These are phyloP conservation scores for Gracilaria caudata DNA, from an alignment of 23 red algal species.

Conservation along the genomic window DNA sequence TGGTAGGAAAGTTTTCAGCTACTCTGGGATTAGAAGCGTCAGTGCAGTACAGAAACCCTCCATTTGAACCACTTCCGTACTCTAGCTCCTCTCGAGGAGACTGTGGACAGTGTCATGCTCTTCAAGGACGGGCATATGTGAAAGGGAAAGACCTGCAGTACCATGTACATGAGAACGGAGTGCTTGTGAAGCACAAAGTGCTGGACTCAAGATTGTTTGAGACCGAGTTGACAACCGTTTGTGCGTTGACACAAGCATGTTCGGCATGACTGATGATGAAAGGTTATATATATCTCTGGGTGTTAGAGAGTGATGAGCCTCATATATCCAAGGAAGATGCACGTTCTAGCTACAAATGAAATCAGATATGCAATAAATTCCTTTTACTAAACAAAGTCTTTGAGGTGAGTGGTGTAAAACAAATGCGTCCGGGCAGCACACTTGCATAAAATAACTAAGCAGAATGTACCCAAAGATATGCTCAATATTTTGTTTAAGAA, in stretches of 20 bases:
- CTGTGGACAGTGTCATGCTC: constrained; percentile 2
- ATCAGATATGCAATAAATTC: too few relatives aligned
- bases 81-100: neutral
- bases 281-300: too few relatives aligned
- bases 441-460: too few relatives aligned
- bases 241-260: neutral
- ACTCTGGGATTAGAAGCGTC: constrained; percentile 19
- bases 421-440: too few relatives aligned
- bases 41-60: neutral
- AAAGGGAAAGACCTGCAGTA: constrained; percentile 21
- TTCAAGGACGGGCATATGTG: constrained; percentile 15
- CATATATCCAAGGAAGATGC: too few relatives aligned
- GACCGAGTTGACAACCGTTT: constrained; percentile 8
- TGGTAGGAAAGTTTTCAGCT: neutral
- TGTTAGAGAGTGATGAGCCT: too few relatives aligned
- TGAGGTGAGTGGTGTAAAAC: too few relatives aligned
- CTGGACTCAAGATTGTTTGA: neutral
- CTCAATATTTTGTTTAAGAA: too few relatives aligned
- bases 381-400: too few relatives aligned
- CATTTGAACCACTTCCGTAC: neutral
- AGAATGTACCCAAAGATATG: too few relatives aligned
- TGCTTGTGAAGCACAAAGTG: constrained; percentile 9
- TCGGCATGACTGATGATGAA: neutral
- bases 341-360: too few relatives aligned
- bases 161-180: constrained; percentile 3